Evolutionary conservation across 140 eudicot species (phyloP), one percentile per base, ranked within the genome.

Genomic region (Bidens hawaiensis): DNA sequence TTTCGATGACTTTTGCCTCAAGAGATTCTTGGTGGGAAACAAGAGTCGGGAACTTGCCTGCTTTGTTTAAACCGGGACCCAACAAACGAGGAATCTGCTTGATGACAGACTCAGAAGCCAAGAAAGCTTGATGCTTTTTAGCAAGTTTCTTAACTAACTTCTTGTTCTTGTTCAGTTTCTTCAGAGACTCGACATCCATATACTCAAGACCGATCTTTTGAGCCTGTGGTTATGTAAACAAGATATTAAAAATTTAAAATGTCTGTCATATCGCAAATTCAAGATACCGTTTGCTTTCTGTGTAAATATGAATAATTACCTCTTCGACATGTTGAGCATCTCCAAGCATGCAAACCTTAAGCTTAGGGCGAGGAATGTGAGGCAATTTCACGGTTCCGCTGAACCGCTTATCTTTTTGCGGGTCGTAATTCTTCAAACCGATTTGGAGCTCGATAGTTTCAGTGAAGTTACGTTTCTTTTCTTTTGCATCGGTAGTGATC

Each of bases 241-340:
- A n/a, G n/a, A n/a, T 34, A 34, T 34, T 5, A 1, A 34, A 34
- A 34, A 34, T 7, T 34, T 6, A 34, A 34, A n/a, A n/a, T n/a
- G n/a, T n/a, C n/a, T n/a, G n/a, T n/a, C n/a, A n/a, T n/a, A n/a
- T n/a, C n/a, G n/a, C n/a, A n/a, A 5, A 45, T 5, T 45, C 51
- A 45, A n/a, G 0, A 16, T 45, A 45, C 11, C 31, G 3, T 21
- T 9, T 9, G 15, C 10, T 50, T 21, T 22, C 57, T 0, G 16
- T 10, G 9, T 3, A 0, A 24, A 28, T 24, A 61, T n/a, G 1
- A 9, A 3, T 15, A 27, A 12, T 36, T 77, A 85, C 94, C 89
- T 85, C 94, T 77, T 79, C 86, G 4, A 85, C 84, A 36, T 85
- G 94, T 40, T 85, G 94, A 18, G 94, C 94, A 78, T 85, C 94